Base-by-base conservation (phyloP, 805 yeast species). In the Starmerella sirachaensis region DNA sequence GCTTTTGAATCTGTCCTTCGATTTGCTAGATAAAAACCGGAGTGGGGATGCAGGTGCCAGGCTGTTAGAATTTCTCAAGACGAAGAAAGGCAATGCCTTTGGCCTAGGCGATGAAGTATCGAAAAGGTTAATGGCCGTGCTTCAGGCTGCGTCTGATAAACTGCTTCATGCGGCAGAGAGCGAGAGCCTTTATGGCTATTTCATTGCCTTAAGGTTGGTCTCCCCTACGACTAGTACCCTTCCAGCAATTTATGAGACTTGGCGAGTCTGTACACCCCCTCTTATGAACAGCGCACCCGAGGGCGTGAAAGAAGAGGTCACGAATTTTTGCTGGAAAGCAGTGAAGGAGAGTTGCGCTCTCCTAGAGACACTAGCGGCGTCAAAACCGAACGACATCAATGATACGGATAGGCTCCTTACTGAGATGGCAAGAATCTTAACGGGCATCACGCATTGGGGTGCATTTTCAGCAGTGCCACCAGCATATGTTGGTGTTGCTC, bases 391-490 rank as follows among this genome's bases (percentile, higher is more conserved):
- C 7, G 13, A 19, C 24, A 12, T 34, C 3, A 18, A 9, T 2
- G 34, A 16, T 8, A 20, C 18, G 6, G 19, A 25, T 11, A 13
- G 14, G 3, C 56, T 83, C 3, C 64, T 79, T 40, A 68, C 62
- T 9, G 93, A 85, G 53, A 61, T 91, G 24, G 68, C 82, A 3
- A 65, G 74, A 0, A 77, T 86, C 16, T 72, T 45, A 13, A 32
- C 42, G 3, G 35, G 37, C 10, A 43, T 47, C 26, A 42, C 86
- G 31, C 97, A 91, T 50, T 69, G 93, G 43, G 97, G 97, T 22
- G 94, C 96, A 0, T 82, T 88, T 45, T 77, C 93, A 8, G 76
- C 96, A 0, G 78, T 86, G 0, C 76, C 81, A 45, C 94, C 95
- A 5, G 71, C 91, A 0, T 83, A 80, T 49, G 66, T 75, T 11